These are phyloP conservation scores for Zygnema cylindricum DNA, from an alignment of 139 green algal genomes.

Conservation along the genomic window DNA sequence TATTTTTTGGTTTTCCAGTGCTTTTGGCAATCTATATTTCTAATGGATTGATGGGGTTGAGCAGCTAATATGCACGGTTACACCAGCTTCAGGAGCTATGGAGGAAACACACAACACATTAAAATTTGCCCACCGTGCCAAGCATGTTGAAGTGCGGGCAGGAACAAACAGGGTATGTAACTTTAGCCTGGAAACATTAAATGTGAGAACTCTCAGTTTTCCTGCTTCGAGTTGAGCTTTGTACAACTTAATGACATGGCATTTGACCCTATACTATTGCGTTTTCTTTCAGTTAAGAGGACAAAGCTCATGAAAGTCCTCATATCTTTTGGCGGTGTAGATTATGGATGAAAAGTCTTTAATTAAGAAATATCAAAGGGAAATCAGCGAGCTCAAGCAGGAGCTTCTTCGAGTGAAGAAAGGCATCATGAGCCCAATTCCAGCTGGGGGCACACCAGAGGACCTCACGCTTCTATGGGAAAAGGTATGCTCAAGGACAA, in stretches of 20 bases:
- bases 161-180: constrained; percentile 54
- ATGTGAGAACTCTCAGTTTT: too few relatives aligned
- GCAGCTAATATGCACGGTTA: constrained; percentile 80
- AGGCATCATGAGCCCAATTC: constrained; percentile 20
- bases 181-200: neutral
- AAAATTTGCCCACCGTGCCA: constrained; percentile 93
- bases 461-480: constrained; percentile 1
- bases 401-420: constrained; percentile 74
- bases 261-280: too few relatives aligned
- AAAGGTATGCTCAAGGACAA: constrained; percentile 30
- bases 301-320: too few relatives aligned
- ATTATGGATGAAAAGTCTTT: constrained; percentile 78
- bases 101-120: constrained; percentile 98
- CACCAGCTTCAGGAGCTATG: constrained; percentile 79
- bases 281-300: too few relatives aligned
- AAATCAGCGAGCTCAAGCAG: constrained; percentile 79
- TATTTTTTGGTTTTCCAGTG: too few relatives aligned
- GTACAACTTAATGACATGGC: too few relatives aligned
- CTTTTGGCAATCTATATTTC: too few relatives aligned
- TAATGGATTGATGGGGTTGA: too few relatives aligned
- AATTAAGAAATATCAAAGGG: constrained; percentile 82
- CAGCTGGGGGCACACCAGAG: constrained; percentile 1
- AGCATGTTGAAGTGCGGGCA: constrained; percentile 76
- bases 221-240: too few relatives aligned
- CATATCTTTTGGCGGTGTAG: constrained; percentile 4